Base-by-base conservation (phyloP, 495 filamentous ascomycete species). In the Pseudevernia furfuracea region DNA sequence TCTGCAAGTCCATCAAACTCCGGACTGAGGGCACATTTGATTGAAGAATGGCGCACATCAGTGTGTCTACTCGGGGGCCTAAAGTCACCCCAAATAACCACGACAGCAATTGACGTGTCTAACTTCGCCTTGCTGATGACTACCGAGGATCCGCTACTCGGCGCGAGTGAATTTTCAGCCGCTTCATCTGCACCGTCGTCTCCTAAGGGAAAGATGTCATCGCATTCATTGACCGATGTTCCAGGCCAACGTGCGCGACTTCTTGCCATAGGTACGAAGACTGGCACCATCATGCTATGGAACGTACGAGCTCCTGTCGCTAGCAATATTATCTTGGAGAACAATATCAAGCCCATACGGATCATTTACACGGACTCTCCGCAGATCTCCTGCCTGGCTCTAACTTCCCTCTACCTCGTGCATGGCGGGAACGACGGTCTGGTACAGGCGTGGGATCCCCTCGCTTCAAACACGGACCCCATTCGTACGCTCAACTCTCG, bases 401-500 rank as follows among this genome's bases (percentile, higher is more conserved):
- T 96, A 28, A 90, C 92, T 3, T 91, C 92, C 15, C 79, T 97
- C 11, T 91, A 93, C 70, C 74, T 98, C 34, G 87, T 97, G 2
- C 91, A 96, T 73, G 94, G 94, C 36, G 94, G 94, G 52, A 96
- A 89, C 67, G 94, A 98, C 73, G 93, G 94, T 14, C 83, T 97
- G 11, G 92, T 97, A 11, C 94, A 97, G 71, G 89, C 91, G 9
- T 98, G 95, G 95, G 94, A 98, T 78, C 91, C 90, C 28, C 76
- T 98, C 32, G 91, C 88, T 3, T 97, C 94, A 0, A 88, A 82
- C 9, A 77, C 82, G 14, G 82, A 85, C 32, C 91, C 93, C 0
- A 83, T 97, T 65, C 86, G 92, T 28, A 97, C 92, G 6, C 81
- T 98, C 60, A 94, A 96, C 66, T 92, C 91, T 0, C 87, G 90